Conservation (phyloP, 106 monocot species). For the Iris macrosiphon region DNA sequence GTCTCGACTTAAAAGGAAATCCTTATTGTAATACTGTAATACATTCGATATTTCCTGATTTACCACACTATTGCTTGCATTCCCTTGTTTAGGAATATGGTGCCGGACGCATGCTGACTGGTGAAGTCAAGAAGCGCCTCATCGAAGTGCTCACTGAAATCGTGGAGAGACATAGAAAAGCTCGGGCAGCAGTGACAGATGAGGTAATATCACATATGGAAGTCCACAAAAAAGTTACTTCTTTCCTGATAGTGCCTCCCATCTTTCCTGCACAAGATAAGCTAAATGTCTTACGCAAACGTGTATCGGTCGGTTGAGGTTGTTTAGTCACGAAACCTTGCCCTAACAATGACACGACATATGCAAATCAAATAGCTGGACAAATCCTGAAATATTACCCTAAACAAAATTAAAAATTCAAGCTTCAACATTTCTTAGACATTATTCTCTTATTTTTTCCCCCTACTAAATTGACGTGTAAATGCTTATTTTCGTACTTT, state of each 20-base stretch:
- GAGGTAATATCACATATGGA: slow-evolving; percentile 52
- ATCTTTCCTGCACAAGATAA: not conserved
- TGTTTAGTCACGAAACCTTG: no score
- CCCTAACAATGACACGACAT: no score
- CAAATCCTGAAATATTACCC: no score
- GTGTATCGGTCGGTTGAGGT: no score
- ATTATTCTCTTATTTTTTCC: no score
- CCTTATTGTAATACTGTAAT: not conserved
- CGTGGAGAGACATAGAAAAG: slow-evolving; percentile 74
- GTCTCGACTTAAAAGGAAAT: not conserved
- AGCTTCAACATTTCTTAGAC: no score
- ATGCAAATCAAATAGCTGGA: no score
- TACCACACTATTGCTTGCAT: not conserved
- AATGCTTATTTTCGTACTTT: not conserved
- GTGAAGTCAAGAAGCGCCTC: slow-evolving; percentile 77
- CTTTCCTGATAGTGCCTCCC: not conserved
- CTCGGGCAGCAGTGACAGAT: slow-evolving; percentile 68
- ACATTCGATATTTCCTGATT: not conserved
- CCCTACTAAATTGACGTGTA: not conserved
- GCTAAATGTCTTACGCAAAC: not conserved
- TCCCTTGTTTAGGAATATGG: slow-evolving; percentile 59
- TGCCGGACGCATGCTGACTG: slow-evolving; percentile 79
- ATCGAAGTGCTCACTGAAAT: slow-evolving; percentile 72
- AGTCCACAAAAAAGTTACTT: not conserved
- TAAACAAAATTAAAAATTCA: no score